Conservation (phyloP, 441 rosid genomes). For the Dalechampia spathulata region DNA sequence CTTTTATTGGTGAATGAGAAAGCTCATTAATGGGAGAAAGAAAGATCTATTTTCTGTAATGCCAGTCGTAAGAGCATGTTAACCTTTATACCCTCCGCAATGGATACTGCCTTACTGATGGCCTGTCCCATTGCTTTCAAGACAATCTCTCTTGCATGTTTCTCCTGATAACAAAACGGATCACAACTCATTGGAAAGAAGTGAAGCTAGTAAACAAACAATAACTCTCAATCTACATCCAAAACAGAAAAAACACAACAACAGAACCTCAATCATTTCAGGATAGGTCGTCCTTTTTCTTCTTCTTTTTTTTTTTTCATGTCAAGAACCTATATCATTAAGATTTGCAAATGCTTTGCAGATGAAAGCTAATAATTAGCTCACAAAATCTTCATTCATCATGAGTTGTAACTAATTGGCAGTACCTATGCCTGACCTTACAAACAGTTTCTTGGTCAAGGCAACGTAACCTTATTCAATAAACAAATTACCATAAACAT, state of each 20-base stretch:
- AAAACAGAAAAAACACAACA: not conserved
- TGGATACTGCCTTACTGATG: conserved; percentile 83
- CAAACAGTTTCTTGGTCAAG: too few species aligned
- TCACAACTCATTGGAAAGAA: not conserved
- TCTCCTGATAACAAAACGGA: conserved; percentile 49
- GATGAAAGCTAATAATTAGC: too few species aligned
- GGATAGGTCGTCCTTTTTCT: too few species aligned
- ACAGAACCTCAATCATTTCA: not conserved
- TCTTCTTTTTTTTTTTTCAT: not conserved
- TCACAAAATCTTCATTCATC: too few species aligned
- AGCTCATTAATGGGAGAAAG: not conserved
- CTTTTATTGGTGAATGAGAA: not conserved
- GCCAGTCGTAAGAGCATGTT: conserved; percentile 7
- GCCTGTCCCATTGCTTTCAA: conserved; percentile 98
- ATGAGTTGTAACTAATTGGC: too few species aligned
- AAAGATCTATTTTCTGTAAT: not conserved
- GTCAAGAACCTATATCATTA: not conserved
- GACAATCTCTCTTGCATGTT: conserved; percentile 59
- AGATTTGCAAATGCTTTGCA: too few species aligned
- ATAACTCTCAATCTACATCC: not conserved
- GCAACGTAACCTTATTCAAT: too few species aligned
- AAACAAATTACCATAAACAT: too few species aligned
- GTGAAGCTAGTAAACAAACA: not conserved
- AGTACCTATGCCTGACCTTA: too few species aligned
- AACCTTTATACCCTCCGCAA: conserved; percentile 83